Conservation (phyloP, 495 filamentous ascomycete species). For the Aspergillus bertholletiae region DNA sequence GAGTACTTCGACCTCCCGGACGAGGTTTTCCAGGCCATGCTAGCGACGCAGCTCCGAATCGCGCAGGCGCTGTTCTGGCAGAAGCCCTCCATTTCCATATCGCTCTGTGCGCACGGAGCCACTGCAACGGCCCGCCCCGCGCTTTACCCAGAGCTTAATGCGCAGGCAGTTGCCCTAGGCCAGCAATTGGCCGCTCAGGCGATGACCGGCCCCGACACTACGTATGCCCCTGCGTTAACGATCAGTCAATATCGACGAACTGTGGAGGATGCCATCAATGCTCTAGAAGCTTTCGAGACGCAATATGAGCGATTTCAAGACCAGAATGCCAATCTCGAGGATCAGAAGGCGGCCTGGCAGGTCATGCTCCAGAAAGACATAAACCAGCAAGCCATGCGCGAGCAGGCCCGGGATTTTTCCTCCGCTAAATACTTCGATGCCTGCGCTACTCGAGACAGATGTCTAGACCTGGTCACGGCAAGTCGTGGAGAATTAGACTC, state of each 20-base stretch:
- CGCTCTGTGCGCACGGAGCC: background rate
- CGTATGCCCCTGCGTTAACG: background rate
- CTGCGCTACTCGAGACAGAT: too few relatives aligned
- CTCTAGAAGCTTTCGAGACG: background rate
- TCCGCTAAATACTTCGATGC: too few relatives aligned
- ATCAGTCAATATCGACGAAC: background rate
- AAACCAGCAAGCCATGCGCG: background rate
- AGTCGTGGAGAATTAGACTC: background rate
- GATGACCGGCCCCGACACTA: constrained; percentile 4
- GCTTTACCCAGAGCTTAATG: background rate
- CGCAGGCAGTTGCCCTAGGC: constrained; percentile 3
- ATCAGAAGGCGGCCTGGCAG: background rate
- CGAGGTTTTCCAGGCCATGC: background rate
- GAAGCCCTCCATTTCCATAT: background rate
- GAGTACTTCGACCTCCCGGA: background rate
- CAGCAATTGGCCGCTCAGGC: constrained; percentile 7
- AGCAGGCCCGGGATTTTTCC: too few relatives aligned
- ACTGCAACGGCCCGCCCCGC: background rate
- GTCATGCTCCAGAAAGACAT: background rate
- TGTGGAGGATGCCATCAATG: background rate
- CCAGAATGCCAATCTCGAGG: background rate
- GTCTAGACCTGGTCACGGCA: too few relatives aligned
- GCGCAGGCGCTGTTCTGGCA: constrained; percentile 1
- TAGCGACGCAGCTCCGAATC: constrained; percentile 2
- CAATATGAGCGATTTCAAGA: background rate